These are phyloP conservation scores for Agaricus blazei DNA, from an alignment of 768 basidiomycete species.

Conservation along the genomic window DNA sequence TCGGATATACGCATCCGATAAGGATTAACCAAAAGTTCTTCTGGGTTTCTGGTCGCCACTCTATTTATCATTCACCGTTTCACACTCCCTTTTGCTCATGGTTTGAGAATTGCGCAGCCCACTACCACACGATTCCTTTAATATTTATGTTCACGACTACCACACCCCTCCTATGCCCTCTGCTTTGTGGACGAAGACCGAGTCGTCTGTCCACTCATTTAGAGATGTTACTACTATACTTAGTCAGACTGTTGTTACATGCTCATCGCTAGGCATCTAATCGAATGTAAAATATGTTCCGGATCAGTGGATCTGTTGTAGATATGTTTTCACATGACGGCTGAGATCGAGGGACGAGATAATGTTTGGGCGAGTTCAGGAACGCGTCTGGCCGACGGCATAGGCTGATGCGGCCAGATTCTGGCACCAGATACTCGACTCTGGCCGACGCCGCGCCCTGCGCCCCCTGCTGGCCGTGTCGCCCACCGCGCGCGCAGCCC, in stretches of 20 bases:
- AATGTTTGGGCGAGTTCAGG: neutral
- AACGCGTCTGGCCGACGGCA: conserved; percentile 3
- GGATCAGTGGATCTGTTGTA: conserved; percentile 2
- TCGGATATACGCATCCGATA: neutral
- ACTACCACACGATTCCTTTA: conserved; percentile 2
- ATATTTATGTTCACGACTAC: conserved; percentile 8
- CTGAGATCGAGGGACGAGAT: conserved; percentile 1
- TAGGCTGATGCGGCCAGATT: neutral
- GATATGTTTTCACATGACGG: conserved; percentile 2
- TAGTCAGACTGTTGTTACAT: conserved; percentile 8
- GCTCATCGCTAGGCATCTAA: conserved; percentile 10
- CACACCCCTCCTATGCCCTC: conserved; percentile 3
- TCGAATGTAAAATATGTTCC: conserved; percentile 1
- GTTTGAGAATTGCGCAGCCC: neutral
- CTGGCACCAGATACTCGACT: neutral
- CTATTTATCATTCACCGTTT: conserved; percentile 1
- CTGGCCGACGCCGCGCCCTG: neutral
- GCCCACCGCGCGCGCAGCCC: neutral
- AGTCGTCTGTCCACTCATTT: conserved; percentile 6
- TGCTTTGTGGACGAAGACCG: conserved; percentile 3
- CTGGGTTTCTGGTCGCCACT: conserved; percentile 3
- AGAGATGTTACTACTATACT: conserved; percentile 5
- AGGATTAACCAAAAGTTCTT: neutral
- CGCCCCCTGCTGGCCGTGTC: neutral
- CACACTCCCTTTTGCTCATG: neutral